phyloP scores from a whole-genome alignment of 345 rosid species.

The Acer saccharum region DNA sequence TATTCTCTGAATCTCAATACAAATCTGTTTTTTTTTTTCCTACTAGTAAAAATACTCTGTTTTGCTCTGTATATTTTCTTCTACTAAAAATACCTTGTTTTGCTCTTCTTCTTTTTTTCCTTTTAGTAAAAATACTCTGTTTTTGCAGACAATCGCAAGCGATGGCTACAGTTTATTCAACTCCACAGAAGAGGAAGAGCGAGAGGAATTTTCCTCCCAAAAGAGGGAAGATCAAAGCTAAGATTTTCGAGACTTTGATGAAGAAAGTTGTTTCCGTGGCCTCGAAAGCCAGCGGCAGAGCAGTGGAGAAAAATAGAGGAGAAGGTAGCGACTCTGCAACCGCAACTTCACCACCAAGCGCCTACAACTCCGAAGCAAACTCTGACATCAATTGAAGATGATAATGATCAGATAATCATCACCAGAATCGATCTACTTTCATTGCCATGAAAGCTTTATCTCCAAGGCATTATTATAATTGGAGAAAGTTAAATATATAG shows the following conservation, averaged over 20 bases:
- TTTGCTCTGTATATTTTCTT: no score
- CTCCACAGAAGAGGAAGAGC: background rate
- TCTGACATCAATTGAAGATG: background rate
- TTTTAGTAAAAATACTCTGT: background rate
- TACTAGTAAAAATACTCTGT: no score
- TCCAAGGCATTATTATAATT: background rate
- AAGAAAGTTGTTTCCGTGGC: conserved; percentile 7
- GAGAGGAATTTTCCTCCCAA: conserved; percentile 27
- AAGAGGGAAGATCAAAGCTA: conserved; percentile 44
- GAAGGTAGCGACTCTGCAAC: background rate
- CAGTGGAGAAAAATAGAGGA: conserved; percentile 12
- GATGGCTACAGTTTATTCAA: conserved; percentile 23
- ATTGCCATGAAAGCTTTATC: background rate
- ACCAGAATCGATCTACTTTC: conserved; percentile 8
- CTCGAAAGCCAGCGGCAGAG: background rate
- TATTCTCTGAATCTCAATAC: no score
- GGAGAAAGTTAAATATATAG: background rate
- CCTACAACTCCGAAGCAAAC: conserved; percentile 11
- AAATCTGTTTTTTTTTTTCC: background rate
- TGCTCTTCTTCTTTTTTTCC: no score
- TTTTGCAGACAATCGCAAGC: conserved; percentile 3
- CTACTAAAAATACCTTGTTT: no score
- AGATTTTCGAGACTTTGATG: conserved; percentile 32
- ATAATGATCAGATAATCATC: background rate
- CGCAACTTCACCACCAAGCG: conserved; percentile 1